A percentile compares a stretch with the other conserved stretches of the same genome.
phyloP scores from a whole-genome alignment of 2,329 filamentous ascomycete species.

The Madurella mycetomatis region DNA sequence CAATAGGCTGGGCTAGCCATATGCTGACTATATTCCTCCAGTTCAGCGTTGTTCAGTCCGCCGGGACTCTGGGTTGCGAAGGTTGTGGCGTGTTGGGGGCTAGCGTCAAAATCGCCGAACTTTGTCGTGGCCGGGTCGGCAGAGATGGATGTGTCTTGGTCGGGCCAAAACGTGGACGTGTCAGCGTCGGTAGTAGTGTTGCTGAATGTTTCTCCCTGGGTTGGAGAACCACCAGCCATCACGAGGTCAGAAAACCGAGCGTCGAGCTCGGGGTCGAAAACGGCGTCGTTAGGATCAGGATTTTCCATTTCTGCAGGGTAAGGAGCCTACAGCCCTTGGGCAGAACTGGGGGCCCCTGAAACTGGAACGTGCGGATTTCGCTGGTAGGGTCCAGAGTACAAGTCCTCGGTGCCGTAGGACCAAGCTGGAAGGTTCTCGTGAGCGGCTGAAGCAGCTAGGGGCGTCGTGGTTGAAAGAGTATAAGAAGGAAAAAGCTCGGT shows the following conservation, averaged over 20 bases:
- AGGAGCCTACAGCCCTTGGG: constrained; percentile 4
- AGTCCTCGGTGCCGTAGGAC: background rate
- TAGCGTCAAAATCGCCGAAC: background rate
- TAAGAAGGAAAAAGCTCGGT: background rate
- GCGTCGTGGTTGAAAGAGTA: background rate
- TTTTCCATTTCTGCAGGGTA: constrained; percentile 6
- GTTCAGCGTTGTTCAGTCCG: background rate
- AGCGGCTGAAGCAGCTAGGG: background rate
- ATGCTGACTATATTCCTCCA: background rate
- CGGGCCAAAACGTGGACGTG: background rate
- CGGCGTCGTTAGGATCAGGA: background rate
- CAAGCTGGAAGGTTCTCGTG: background rate
- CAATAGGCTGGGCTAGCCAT: background rate
- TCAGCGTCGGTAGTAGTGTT: background rate
- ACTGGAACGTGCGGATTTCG: background rate
- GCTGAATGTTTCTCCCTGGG: background rate
- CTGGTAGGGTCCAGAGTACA: background rate
- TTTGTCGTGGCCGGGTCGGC: background rate
- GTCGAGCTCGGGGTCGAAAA: background rate
- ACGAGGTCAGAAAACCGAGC: background rate
- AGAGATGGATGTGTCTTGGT: background rate
- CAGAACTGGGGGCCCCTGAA: background rate
- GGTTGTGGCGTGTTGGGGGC: background rate
- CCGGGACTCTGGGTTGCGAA: background rate
- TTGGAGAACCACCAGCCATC: background rate